These are phyloP conservation scores for Saturnispora serradocipensis DNA, from an alignment of 805 yeast genomes.

Conservation along the genomic window DNA sequence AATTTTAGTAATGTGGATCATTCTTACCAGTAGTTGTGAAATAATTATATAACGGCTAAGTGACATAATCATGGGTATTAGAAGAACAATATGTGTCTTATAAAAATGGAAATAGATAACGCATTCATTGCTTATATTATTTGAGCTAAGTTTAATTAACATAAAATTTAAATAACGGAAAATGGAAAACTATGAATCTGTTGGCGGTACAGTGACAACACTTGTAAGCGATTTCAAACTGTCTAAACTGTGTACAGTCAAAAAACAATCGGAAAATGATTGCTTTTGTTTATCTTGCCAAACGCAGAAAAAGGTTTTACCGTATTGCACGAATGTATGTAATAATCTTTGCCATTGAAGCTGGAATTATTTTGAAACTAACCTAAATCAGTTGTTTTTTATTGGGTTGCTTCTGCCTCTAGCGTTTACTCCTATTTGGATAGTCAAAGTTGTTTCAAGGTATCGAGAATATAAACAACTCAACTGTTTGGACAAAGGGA, in stretches of 20 bases:
- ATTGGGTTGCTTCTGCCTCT: conserved; percentile 9
- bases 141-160: background rate
- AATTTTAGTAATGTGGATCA: conserved; percentile 1
- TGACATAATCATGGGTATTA: too few relatives aligned
- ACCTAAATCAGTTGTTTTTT: conserved; percentile 10
- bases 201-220: conserved; percentile 4
- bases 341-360: background rate
- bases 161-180: background rate
- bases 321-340: conserved; percentile 7
- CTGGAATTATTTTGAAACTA: background rate
- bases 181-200: conserved; percentile 5
- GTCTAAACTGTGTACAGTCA: background rate
- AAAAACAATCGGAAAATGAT: background rate
- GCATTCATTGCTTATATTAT: background rate
- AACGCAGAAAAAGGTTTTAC: conserved; percentile 3
- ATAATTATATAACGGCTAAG: background rate
- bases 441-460: background rate
- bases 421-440: conserved; percentile 7
- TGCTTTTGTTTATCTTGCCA: conserved; percentile 10
- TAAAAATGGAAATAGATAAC: background rate
- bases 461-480: background rate
- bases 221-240: background rate
- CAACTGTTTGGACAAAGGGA: background rate
- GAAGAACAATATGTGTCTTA: background rate
- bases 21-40: background rate